Conservation (phyloP, 164 flowering plant genomes). For the Protea cynaroides region DNA sequence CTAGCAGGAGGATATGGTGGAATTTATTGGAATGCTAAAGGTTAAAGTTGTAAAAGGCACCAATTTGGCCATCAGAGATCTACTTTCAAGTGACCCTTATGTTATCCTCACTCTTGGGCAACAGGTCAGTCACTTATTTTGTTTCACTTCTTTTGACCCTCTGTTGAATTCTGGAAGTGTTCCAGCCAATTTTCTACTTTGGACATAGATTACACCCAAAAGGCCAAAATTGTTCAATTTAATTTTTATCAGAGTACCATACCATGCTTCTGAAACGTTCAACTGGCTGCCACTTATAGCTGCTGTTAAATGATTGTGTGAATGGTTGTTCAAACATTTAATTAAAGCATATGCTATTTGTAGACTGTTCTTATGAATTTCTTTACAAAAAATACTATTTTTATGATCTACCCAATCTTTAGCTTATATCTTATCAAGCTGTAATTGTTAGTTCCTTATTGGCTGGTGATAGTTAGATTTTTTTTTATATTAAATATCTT, state of each 20-base stretch:
- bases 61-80: constrained; percentile 82
- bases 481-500: neutral
- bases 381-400: no score
- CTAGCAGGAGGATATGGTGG: constrained; percentile 84
- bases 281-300: neutral
- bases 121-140: constrained; percentile 40
- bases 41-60: constrained; percentile 80
- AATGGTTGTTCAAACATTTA: neutral
- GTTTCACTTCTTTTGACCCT: neutral
- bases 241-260: neutral
- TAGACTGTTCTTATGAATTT: neutral
- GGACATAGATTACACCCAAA: neutral
- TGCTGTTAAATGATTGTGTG: neutral
- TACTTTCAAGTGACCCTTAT: constrained; percentile 93
- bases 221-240: no score
- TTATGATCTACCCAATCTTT: neutral
- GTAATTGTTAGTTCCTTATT: neutral
- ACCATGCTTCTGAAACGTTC: neutral
- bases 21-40: constrained; percentile 86
- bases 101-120: constrained; percentile 71
- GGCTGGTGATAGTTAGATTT: neutral
- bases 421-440: neutral
- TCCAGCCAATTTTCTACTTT: neutral
- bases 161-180: neutral
- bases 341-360: neutral